Percentiles rank a stretch among this genome's conserved stretches.
phyloP scores from a whole-genome alignment of 306 rosid species.

The Abrus precatorius region DNA sequence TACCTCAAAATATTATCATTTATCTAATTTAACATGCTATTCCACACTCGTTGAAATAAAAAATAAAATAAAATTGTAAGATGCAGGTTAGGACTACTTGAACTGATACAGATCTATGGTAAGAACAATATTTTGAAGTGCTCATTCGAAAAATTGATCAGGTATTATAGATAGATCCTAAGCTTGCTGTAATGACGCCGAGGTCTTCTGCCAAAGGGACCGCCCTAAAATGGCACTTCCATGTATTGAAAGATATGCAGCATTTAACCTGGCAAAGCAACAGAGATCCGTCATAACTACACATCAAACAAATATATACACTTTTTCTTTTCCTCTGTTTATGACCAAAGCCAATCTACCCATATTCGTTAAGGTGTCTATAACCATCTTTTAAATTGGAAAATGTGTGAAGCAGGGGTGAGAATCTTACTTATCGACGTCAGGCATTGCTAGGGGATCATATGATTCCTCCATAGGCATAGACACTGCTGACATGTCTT shows the following conservation, averaged over 20 bases:
- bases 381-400: neutral
- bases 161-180: conserved; percentile 40
- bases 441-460: conserved; percentile 83
- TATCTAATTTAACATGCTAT: conserved; percentile 9
- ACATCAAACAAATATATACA: neutral
- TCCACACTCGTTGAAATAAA: conserved; percentile 28
- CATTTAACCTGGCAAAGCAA: conserved; percentile 73
- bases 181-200: conserved; percentile 46
- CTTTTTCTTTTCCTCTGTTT: neutral
- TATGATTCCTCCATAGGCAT: conserved; percentile 78
- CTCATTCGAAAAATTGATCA: neutral
- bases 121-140: neutral
- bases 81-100: neutral
- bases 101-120: too few relatives aligned
- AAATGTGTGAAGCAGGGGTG: neutral
- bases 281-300: conserved; percentile 18
- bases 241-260: conserved; percentile 80
- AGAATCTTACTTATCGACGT: conserved; percentile 71
- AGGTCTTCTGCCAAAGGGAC: conserved; percentile 51
- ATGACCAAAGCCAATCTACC: neutral
- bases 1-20: neutral
- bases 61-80: neutral
- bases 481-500: conserved; percentile 71
- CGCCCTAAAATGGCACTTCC: conserved; percentile 53
- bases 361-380: neutral